Percentiles rank a stretch among this genome's conserved stretches.
Conservation (phyloP, 768 basidiomycete species). For the Cantharellus anzutake region DNA sequence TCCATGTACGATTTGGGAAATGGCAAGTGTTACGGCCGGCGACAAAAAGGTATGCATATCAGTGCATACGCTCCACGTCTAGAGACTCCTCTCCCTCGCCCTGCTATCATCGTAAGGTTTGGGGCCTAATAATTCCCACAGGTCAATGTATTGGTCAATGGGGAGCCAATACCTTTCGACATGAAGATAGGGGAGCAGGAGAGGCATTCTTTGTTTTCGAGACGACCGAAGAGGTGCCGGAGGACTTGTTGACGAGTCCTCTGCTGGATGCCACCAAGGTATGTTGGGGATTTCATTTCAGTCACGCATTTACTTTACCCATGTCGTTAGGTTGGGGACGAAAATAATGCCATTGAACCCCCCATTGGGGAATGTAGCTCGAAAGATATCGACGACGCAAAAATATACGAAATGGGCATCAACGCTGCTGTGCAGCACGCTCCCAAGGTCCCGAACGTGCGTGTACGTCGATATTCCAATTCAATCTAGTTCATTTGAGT, state of each 20-base stretch:
- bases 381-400: background rate
- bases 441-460: background rate
- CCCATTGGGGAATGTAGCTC: background rate
- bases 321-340: background rate
- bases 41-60: conserved; percentile 62
- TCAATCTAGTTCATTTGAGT: background rate
- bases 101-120: background rate
- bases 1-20: conserved; percentile 96
- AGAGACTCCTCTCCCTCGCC: background rate
- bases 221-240: conserved; percentile 86
- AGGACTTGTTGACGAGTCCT: conserved; percentile 85
- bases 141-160: conserved; percentile 85
- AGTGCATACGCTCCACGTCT: background rate
- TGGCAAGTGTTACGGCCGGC: conserved; percentile 84
- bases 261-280: conserved; percentile 35
- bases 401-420: background rate
- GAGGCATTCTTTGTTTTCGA: conserved; percentile 99
- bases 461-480: background rate
- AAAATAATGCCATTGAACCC: background rate
- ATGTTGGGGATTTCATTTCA: background rate
- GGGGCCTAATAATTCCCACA: conserved; percentile 14
- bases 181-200: conserved; percentile 98
- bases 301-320: background rate
- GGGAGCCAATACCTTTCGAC: conserved; percentile 65
- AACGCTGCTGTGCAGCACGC: background rate